phyloP scores from a whole-genome alignment of 2,329 filamentous ascomycete genomes.

The Penicillium sp. region DNA sequence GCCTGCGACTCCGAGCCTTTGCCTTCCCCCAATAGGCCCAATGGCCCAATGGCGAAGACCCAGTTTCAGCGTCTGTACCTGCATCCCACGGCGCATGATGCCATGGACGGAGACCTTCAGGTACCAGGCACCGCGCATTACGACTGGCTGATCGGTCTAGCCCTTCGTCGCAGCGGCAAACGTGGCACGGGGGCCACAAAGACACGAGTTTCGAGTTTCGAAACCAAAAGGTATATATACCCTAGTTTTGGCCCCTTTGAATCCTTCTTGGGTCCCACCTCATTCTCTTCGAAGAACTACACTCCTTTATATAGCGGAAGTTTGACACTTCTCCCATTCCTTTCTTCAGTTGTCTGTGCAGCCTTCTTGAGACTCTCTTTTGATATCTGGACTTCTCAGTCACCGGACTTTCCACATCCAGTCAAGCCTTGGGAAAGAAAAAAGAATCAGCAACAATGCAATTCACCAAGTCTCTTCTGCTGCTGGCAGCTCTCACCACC shows the following conservation, averaged over 20 bases:
- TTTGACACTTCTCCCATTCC: constrained; percentile 15
- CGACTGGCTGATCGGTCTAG: constrained; percentile 2
- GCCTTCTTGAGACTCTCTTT: constrained; percentile 4
- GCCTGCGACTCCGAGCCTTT: neutral
- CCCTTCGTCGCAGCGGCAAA: constrained; percentile 1
- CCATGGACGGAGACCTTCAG: neutral
- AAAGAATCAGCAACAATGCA: too few species aligned
- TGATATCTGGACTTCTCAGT: constrained; percentile 4
- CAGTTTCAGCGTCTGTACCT: too few species aligned
- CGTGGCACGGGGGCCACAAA: constrained; percentile 2
- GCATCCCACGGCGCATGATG: too few species aligned
- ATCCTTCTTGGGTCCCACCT: constrained; percentile 2
- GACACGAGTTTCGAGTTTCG: neutral
- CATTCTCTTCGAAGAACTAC: constrained; percentile 15
- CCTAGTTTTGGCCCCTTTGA: neutral
- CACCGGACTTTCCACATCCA: constrained; percentile 9
- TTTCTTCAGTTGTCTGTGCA: constrained; percentile 8
- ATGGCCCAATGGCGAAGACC: neutral
- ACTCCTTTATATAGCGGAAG: constrained; percentile 13
- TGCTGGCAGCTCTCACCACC: constrained; percentile 32
- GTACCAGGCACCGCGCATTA: neutral
- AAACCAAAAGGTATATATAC: constrained; percentile 4
- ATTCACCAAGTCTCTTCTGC: constrained; percentile 32
- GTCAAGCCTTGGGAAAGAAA: too few species aligned
- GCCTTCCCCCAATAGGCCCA: neutral